Conservation (phyloP, 495 filamentous ascomycete species). For the Bryoglossum gracile region DNA sequence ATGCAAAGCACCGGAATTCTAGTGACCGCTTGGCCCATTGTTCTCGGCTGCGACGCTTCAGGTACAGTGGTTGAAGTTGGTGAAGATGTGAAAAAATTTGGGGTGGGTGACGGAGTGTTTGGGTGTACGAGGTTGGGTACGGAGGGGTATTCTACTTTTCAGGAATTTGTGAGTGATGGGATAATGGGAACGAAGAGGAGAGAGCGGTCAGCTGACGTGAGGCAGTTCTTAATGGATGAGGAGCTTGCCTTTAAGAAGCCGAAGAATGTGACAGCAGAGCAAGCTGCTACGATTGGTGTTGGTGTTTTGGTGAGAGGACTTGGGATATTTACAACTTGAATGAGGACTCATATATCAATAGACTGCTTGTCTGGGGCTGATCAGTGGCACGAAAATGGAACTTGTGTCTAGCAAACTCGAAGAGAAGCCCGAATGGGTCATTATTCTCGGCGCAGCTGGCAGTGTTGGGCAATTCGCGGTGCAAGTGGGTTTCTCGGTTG, state of each 20-base stretch:
- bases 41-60: conserved; percentile 28
- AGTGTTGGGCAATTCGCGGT: conserved; percentile 36
- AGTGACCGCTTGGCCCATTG: conserved; percentile 24
- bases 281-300: conserved; percentile 34
- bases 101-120: conserved; percentile 32
- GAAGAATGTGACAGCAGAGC: conserved; percentile 26
- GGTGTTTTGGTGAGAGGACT: conserved; percentile 28
- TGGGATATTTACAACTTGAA: not conserved
- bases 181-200: not conserved
- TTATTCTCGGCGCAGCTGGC: conserved; percentile 37
- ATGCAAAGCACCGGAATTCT: conserved; percentile 23
- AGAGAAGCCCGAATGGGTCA: conserved; percentile 34
- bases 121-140: conserved; percentile 36
- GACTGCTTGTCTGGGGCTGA: conserved; percentile 25
- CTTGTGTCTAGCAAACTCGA: conserved; percentile 21
- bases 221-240: conserved; percentile 36
- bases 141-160: conserved; percentile 34
- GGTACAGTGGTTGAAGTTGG: conserved; percentile 28
- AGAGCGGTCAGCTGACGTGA: too few relatives aligned
- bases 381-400: conserved; percentile 25
- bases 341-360: not conserved
- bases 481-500: conserved; percentile 20
- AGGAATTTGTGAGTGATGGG: conserved; percentile 30
- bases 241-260: conserved; percentile 29
- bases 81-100: conserved; percentile 24